These are phyloP conservation scores for Nemophila menziesii DNA, from an alignment of 257 asterid species.

Conservation along the genomic window DNA sequence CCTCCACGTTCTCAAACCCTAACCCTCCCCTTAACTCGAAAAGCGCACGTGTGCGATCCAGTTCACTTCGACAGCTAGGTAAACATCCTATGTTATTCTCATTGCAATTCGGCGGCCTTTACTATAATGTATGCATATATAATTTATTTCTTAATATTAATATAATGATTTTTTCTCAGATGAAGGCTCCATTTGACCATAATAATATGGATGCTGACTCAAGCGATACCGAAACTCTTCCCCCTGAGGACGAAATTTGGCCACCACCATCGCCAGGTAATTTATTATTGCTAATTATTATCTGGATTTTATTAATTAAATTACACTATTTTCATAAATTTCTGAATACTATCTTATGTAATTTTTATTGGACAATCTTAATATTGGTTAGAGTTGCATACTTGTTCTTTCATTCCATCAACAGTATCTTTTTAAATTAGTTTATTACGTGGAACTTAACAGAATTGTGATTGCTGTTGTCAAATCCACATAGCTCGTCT, in stretches of 20 bases:
- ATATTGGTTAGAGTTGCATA: too few relatives aligned
- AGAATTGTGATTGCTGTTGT: too few relatives aligned
- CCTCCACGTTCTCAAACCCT: constrained; percentile 22
- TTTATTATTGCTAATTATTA: background rate
- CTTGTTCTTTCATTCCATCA: too few relatives aligned
- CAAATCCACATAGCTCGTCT: too few relatives aligned
- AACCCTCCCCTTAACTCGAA: constrained; percentile 4
- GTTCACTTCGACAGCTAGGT: background rate
- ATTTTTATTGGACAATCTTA: too few relatives aligned
- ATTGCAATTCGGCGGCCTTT: background rate
- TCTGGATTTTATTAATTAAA: background rate
- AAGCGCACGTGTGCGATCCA: constrained; percentile 1
- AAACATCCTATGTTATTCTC: background rate
- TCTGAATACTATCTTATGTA: background rate
- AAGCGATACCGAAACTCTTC: constrained; percentile 26
- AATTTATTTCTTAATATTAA: background rate
- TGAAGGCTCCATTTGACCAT: constrained; percentile 21
- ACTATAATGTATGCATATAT: background rate
- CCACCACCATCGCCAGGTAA: constrained; percentile 22
- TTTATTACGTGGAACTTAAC: too few relatives aligned
- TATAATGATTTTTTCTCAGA: constrained; percentile 11
- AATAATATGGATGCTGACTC: constrained; percentile 22
- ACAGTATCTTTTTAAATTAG: too few relatives aligned
- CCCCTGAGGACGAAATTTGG: constrained; percentile 29
- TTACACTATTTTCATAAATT: background rate